Conservation (phyloP, 2,329 filamentous ascomycete genomes). For the Phialophora chinensis region DNA sequence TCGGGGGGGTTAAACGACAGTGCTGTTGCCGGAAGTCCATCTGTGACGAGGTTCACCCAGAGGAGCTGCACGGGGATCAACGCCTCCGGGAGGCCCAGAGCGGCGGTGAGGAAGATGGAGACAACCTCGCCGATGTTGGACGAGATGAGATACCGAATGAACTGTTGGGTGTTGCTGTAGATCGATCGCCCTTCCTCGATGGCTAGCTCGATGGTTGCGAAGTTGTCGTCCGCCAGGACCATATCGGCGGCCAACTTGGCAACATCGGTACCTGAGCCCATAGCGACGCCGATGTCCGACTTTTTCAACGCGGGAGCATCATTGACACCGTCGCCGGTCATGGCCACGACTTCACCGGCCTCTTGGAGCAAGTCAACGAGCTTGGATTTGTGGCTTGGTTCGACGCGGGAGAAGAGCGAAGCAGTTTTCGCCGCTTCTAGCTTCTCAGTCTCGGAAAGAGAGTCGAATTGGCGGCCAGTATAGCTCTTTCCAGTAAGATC, state of each 20-base stretch:
- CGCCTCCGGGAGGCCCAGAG: constrained; percentile 95
- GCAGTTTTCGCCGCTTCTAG: constrained; percentile 82
- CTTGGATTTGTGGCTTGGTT: constrained; percentile 96
- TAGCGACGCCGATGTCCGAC: constrained; percentile 97
- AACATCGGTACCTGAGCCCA: constrained; percentile 97
- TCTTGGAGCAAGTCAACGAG: constrained; percentile 95
- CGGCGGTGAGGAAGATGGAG: constrained; percentile 96
- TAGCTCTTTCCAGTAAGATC: constrained; percentile 90
- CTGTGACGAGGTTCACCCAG: constrained; percentile 98
- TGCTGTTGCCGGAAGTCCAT: constrained; percentile 93
- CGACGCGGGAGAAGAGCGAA: constrained; percentile 92
- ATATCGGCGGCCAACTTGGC: constrained; percentile 97
- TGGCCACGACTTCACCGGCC: constrained; percentile 91
- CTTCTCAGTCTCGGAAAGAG: constrained; percentile 77
- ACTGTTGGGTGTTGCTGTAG: constrained; percentile 99
- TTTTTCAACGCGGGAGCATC: constrained; percentile 98
- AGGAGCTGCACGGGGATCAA: constrained; percentile 95
- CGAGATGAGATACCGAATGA: constrained; percentile 98
- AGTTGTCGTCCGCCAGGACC: constrained; percentile 98
- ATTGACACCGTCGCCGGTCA: constrained; percentile 99
- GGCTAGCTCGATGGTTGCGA: constrained; percentile 93
- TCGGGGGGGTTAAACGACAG: constrained; percentile 99
- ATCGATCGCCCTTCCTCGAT: constrained; percentile 97
- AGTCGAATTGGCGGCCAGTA: constrained; percentile 93
- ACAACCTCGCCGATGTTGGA: constrained; percentile 99